Conservation (phyloP, 495 filamentous ascomycete species). For the Pyronema omphalodes region DNA sequence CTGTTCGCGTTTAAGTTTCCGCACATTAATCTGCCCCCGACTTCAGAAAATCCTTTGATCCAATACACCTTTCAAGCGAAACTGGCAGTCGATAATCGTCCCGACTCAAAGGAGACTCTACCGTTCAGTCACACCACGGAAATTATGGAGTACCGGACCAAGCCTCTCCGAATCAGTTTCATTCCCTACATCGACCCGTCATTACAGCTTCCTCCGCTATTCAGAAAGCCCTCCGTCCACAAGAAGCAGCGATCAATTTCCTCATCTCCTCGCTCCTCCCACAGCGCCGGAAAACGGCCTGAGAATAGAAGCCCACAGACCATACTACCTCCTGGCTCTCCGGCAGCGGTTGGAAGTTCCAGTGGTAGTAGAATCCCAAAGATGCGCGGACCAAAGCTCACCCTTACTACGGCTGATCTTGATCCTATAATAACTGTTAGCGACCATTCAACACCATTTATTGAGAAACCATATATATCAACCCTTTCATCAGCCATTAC, state of each 20-base stretch:
- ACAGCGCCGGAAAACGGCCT: too few species aligned
- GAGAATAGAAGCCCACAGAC: not conserved
- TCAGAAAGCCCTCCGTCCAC: constrained; percentile 1
- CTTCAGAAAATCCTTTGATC: constrained; percentile 16
- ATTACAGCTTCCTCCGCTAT: constrained; percentile 12
- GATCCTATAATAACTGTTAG: constrained; percentile 8
- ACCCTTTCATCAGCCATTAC: constrained; percentile 10
- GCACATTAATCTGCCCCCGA: constrained; percentile 21
- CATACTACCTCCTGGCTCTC: not conserved
- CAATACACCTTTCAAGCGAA: constrained; percentile 15
- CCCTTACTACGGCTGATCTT: constrained; percentile 22
- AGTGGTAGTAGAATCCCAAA: constrained; percentile 2
- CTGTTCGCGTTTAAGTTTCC: constrained; percentile 23
- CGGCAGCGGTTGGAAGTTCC: not conserved
- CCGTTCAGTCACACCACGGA: constrained; percentile 2
- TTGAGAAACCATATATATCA: constrained; percentile 10
- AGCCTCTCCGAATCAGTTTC: constrained; percentile 20
- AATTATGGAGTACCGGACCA: constrained; percentile 14
- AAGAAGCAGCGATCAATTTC: not conserved
- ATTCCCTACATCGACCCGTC: constrained; percentile 23
- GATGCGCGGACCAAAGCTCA: constrained; percentile 20
- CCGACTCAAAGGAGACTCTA: constrained; percentile 1
- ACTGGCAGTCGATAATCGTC: not conserved
- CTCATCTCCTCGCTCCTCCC: too few species aligned
- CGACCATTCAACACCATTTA: constrained; percentile 20